Evolutionary conservation across 2,329 filamentous ascomycete genomes (phyloP).

Genomic region (Penicillium sp.): DNA sequence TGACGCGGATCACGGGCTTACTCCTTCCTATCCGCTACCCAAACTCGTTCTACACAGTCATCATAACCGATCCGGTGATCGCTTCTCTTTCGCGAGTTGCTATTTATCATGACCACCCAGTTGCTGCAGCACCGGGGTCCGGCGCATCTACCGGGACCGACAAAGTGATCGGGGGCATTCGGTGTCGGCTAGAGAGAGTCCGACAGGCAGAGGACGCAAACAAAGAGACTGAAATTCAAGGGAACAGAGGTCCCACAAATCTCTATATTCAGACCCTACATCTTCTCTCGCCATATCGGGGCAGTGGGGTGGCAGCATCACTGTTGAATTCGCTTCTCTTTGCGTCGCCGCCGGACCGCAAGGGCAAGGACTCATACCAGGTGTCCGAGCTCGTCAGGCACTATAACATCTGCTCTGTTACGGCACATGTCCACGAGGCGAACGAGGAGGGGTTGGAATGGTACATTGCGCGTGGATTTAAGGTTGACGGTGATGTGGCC

Average conservation of each 20-base stretch:
- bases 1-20: slow-evolving; percentile 58
- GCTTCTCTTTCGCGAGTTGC: slow-evolving; percentile 60
- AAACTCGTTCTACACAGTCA: slow-evolving; percentile 61
- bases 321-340: slow-evolving; percentile 50
- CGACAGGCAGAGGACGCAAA: slow-evolving; percentile 16
- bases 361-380: slow-evolving; percentile 10
- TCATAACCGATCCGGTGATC: slow-evolving; percentile 54
- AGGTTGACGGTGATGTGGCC: slow-evolving; percentile 50
- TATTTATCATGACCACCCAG: slow-evolving; percentile 54
- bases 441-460: slow-evolving; percentile 61
- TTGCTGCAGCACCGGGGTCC: slow-evolving; percentile 26
- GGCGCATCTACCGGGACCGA: slow-evolving; percentile 34
- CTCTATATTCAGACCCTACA: slow-evolving; percentile 64
- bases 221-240: neutral
- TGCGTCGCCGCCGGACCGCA: slow-evolving; percentile 11
- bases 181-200: slow-evolving; percentile 47
- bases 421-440: slow-evolving; percentile 64
- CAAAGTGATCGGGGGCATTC: slow-evolving; percentile 51
- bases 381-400: slow-evolving; percentile 45
- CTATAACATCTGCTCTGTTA: slow-evolving; percentile 54
- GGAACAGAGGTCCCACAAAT: slow-evolving; percentile 34
- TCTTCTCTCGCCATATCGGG: slow-evolving; percentile 60
- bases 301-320: slow-evolving; percentile 57
- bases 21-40: slow-evolving; percentile 63
- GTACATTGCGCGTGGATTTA: slow-evolving; percentile 61